These are phyloP conservation scores for Hypoxylon perforatum DNA, from an alignment of 495 filamentous ascomycete species.

Conservation along the genomic window DNA sequence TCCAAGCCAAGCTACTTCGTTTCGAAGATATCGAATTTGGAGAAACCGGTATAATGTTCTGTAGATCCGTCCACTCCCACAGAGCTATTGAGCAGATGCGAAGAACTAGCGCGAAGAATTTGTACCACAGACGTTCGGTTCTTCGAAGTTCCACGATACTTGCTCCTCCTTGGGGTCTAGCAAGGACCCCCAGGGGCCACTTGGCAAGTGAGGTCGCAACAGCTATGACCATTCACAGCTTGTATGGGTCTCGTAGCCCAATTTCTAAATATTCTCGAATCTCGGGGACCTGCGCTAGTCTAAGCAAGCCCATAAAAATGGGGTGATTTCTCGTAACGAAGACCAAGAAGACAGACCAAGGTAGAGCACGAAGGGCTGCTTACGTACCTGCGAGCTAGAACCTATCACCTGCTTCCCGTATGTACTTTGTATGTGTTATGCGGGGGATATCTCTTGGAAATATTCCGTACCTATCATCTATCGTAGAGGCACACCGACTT, in stretches of 20 bases:
- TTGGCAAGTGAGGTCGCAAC: constrained; percentile 12
- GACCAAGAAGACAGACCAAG: not conserved
- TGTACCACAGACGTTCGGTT: constrained; percentile 23
- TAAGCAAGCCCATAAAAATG: constrained; percentile 37
- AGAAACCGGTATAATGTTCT: constrained; percentile 16
- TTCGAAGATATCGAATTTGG: constrained; percentile 15
- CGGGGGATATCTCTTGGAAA: constrained; percentile 32
- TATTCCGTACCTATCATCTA: constrained; percentile 37
- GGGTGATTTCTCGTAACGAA: constrained; percentile 38
- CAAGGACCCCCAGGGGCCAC: constrained; percentile 3
- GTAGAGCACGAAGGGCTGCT: constrained; percentile 4
- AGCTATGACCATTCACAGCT: constrained; percentile 26
- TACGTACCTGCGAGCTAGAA: constrained; percentile 24
- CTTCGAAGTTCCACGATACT: constrained; percentile 22
- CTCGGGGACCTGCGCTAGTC: constrained; percentile 43
- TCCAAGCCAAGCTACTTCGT: constrained; percentile 22
- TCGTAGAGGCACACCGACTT: constrained; percentile 13
- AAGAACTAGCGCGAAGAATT: constrained; percentile 15
- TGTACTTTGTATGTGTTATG: constrained; percentile 19
- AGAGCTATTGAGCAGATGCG: not conserved
- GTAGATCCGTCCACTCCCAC: constrained; percentile 21
- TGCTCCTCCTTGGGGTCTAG: constrained; percentile 13
- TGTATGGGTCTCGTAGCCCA: constrained; percentile 26
- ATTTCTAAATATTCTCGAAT: constrained; percentile 36
- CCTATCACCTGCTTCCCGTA: constrained; percentile 20